These are phyloP conservation scores for Orychophragmus violaceus DNA, from an alignment of 345 rosid genomes.

Conservation along the genomic window DNA sequence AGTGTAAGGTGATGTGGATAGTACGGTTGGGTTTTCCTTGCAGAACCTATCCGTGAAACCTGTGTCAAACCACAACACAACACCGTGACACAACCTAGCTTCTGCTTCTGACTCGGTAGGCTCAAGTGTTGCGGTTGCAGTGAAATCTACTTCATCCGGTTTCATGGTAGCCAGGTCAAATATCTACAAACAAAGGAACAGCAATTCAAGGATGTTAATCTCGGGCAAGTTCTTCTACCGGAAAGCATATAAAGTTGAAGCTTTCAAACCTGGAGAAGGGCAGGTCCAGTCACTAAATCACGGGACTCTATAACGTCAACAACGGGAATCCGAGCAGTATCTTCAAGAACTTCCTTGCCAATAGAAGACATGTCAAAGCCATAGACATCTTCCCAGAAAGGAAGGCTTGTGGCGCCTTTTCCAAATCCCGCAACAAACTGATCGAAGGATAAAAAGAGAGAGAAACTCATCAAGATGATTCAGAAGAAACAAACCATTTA, in stretches of 20 bases:
- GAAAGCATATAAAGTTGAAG: neutral
- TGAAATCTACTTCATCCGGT: slow-evolving; percentile 88
- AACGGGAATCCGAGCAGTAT: slow-evolving; percentile 62
- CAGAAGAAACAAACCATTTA: neutral
- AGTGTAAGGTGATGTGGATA: slow-evolving; percentile 83
- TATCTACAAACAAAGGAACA: slow-evolving; percentile 38
- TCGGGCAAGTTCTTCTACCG: too few species aligned
- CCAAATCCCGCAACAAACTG: slow-evolving; percentile 95
- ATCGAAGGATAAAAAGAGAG: neutral
- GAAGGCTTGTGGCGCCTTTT: slow-evolving; percentile 76
- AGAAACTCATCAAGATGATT: neutral
- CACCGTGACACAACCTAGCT: slow-evolving; percentile 56
- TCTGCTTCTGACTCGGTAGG: slow-evolving; percentile 10
- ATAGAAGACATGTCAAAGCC: slow-evolving; percentile 86
- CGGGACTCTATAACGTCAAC: slow-evolving; percentile 59
- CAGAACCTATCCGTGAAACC: slow-evolving; percentile 86
- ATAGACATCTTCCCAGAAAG: slow-evolving; percentile 91
- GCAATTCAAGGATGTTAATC: neutral
- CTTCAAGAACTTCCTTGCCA: slow-evolving; percentile 68
- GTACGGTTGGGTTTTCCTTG: slow-evolving; percentile 63
- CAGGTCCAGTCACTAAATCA: slow-evolving; percentile 61
- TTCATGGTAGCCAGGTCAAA: slow-evolving; percentile 84
- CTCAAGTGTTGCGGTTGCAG: slow-evolving; percentile 41
- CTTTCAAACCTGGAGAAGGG: slow-evolving; percentile 51
- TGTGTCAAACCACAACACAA: slow-evolving; percentile 87